These are phyloP conservation scores for Beauveria bassiana DNA, from an alignment of 2,329 filamentous ascomycete genomes.

Conservation along the genomic window DNA sequence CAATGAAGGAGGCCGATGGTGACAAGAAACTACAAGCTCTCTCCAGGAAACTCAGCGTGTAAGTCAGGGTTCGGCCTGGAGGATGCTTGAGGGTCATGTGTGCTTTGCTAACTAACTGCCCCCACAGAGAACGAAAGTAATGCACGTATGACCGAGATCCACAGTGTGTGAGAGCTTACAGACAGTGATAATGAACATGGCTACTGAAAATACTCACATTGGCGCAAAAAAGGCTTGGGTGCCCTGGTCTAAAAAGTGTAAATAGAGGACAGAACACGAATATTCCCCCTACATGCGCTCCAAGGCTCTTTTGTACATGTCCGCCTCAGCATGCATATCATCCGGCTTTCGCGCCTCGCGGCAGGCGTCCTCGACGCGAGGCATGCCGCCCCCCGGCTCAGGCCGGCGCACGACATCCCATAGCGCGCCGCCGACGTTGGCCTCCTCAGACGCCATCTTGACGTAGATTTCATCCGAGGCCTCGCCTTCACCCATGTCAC, in stretches of 20 bases:
- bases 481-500: constrained; percentile 37
- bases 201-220: neutral
- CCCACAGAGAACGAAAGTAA: neutral
- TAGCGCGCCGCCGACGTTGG: constrained; percentile 68
- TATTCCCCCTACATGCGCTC: constrained; percentile 29
- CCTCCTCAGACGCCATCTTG: constrained; percentile 74
- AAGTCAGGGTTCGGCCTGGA: constrained; percentile 34
- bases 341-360: constrained; percentile 59
- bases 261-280: neutral
- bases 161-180: neutral
- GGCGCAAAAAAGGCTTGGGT: neutral
- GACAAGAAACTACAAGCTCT: constrained; percentile 80
- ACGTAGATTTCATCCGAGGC: constrained; percentile 68
- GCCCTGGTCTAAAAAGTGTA: neutral
- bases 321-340: constrained; percentile 76
- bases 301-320: constrained; percentile 50
- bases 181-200: neutral
- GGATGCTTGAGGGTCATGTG: neutral
- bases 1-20: constrained; percentile 82
- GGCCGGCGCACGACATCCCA: constrained; percentile 45
- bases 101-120: neutral
- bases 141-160: neutral
- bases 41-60: constrained; percentile 93
- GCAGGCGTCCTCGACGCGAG: constrained; percentile 62
- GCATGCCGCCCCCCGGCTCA: constrained; percentile 50